phyloP scores from a whole-genome alignment of 2,329 filamentous ascomycete species.

The Chrysoporthe austroafricana region DNA sequence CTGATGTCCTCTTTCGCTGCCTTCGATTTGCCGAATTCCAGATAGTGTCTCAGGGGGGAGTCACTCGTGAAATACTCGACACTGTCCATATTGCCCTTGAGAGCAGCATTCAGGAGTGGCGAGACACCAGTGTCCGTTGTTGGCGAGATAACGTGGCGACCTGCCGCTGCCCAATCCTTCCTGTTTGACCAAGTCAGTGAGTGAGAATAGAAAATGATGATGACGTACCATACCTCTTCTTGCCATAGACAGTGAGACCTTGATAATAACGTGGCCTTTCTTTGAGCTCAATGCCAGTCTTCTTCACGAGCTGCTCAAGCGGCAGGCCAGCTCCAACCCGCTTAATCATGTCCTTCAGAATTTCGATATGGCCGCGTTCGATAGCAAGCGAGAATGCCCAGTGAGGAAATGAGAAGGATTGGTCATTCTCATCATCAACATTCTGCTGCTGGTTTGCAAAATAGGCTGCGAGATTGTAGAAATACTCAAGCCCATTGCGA shows the following conservation, averaged over 20 bases:
- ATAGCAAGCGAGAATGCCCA: slow-evolving; percentile 50
- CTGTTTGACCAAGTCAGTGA: slow-evolving; percentile 34
- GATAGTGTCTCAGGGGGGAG: slow-evolving; percentile 68
- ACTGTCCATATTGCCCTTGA: slow-evolving; percentile 62
- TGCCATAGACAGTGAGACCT: slow-evolving; percentile 75
- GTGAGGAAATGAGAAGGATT: slow-evolving; percentile 45
- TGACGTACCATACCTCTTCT: slow-evolving; percentile 55
- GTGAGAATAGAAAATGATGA: background rate
- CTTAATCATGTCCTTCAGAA: slow-evolving; percentile 68
- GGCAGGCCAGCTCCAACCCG: slow-evolving; percentile 71
- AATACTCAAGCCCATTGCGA: slow-evolving; percentile 53
- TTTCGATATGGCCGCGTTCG: slow-evolving; percentile 52
- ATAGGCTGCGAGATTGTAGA: slow-evolving; percentile 59
- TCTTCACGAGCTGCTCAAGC: slow-evolving; percentile 67
- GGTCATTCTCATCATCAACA: slow-evolving; percentile 35
- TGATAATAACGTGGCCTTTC: slow-evolving; percentile 75
- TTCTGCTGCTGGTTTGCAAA: slow-evolving; percentile 46
- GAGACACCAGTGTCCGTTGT: slow-evolving; percentile 51
- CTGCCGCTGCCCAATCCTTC: slow-evolving; percentile 73
- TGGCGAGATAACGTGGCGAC: slow-evolving; percentile 49
- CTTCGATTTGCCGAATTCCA: slow-evolving; percentile 66
- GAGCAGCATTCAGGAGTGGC: slow-evolving; percentile 64
- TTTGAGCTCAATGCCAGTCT: slow-evolving; percentile 64
- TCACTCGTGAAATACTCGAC: slow-evolving; percentile 81
- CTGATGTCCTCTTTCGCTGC: slow-evolving; percentile 63